phyloP scores from a whole-genome alignment of 2,329 filamentous ascomycete species.

The Ceratocystis eucalypticola region DNA sequence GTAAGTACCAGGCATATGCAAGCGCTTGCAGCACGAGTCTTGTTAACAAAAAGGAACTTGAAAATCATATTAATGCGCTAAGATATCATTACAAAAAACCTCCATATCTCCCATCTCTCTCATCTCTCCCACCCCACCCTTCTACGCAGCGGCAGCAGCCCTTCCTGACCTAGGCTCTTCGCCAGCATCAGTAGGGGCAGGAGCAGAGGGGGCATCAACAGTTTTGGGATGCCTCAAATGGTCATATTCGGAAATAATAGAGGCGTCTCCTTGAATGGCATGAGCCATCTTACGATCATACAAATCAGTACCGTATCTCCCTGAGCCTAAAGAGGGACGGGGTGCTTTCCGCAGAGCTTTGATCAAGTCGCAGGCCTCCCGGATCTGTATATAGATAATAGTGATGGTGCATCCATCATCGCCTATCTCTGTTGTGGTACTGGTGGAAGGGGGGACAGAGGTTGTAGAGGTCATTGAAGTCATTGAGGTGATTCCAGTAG shows the following conservation, averaged over 20 bases:
- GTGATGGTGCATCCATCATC: neutral
- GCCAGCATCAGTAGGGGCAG: too few species aligned
- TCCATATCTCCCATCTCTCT: too few species aligned
- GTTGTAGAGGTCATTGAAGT: neutral
- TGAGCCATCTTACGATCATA: neutral
- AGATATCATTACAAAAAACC: too few species aligned
- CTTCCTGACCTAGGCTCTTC: too few species aligned
- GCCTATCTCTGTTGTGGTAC: neutral
- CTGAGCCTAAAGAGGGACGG: neutral
- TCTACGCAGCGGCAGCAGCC: too few species aligned
- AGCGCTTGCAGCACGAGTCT: too few species aligned
- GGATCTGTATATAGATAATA: neutral
- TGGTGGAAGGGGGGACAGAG: neutral
- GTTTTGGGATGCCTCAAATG: too few species aligned
- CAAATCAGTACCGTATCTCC: neutral
- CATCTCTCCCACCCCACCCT: too few species aligned
- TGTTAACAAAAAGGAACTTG: too few species aligned
- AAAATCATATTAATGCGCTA: too few species aligned
- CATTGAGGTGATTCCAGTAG: neutral
- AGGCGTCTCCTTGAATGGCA: neutral
- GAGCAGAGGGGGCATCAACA: too few species aligned
- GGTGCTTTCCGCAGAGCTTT: neutral
- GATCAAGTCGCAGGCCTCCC: neutral
- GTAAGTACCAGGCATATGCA: too few species aligned
- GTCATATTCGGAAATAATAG: neutral